A percentile compares a stretch with the other conserved stretches of the same genome.
These are phyloP conservation scores for Lachancea mirantina DNA, from an alignment of 805 yeast genomes.

Conservation along the genomic window DNA sequence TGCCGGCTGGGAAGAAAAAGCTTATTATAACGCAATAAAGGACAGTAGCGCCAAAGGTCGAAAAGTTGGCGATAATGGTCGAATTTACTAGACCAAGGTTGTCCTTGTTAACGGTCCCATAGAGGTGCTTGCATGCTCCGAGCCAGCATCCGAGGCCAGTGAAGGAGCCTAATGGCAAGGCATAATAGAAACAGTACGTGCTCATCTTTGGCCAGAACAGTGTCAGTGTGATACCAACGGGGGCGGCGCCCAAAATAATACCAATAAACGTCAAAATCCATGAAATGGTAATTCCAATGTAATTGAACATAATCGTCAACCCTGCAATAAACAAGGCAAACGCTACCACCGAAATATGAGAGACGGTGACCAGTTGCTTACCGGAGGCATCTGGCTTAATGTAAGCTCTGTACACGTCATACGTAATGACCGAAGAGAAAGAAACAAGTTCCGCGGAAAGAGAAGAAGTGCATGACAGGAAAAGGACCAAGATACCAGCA, in stretches of 20 bases:
- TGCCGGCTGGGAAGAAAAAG: slow-evolving; percentile 24
- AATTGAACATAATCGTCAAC: slow-evolving; percentile 30
- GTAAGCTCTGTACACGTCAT: slow-evolving; percentile 33
- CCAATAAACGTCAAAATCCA: slow-evolving; percentile 33
- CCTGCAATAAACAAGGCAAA: slow-evolving; percentile 28
- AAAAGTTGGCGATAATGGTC: slow-evolving; percentile 39
- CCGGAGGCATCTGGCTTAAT: slow-evolving; percentile 33
- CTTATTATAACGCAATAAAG: slow-evolving; percentile 22
- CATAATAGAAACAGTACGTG: slow-evolving; percentile 13
- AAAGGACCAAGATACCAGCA: slow-evolving; percentile 32
- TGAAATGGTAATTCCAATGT: slow-evolving; percentile 32
- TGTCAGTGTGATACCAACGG: slow-evolving; percentile 24
- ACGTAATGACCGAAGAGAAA: slow-evolving; percentile 31
- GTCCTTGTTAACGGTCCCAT: slow-evolving; percentile 38
- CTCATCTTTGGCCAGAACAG: slow-evolving; percentile 23
- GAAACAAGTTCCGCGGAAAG: slow-evolving; percentile 34
- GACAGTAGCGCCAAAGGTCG: slow-evolving; percentile 30
- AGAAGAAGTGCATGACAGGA: slow-evolving; percentile 35
- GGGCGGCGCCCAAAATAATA: slow-evolving; percentile 32
- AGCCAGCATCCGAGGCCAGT: slow-evolving; percentile 44
- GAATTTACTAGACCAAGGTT: slow-evolving; percentile 39
- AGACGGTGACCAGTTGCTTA: slow-evolving; percentile 25
- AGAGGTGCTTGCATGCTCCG: slow-evolving; percentile 37
- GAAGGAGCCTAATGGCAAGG: slow-evolving; percentile 42
- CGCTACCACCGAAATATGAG: slow-evolving; percentile 27